Conservation (phyloP, 2,329 filamentous ascomycete species). For the Boeremia exigua region DNA sequence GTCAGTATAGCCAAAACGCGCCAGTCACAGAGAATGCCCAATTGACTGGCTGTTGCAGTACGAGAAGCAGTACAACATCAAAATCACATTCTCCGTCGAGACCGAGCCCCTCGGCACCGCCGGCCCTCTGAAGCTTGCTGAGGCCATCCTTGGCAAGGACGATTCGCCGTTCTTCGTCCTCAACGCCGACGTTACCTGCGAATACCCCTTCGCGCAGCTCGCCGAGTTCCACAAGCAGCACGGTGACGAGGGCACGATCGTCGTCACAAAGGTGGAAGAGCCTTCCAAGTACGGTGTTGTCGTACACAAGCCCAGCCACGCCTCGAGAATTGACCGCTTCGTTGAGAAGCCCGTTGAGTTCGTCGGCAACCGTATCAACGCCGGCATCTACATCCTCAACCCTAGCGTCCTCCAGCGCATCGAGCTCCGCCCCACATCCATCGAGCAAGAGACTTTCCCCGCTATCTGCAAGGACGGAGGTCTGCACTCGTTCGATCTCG, state of each 20-base stretch:
- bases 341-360: conserved; percentile 99
- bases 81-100: conserved; percentile 97
- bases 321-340: conserved; percentile 94
- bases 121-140: conserved; percentile 92
- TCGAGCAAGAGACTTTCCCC: conserved; percentile 99
- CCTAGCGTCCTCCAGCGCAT: conserved; percentile 89
- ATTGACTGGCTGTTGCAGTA: conserved; percentile 61
- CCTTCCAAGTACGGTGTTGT: conserved; percentile 99
- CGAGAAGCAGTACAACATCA: conserved; percentile 89
- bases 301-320: conserved; percentile 92
- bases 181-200: conserved; percentile 98
- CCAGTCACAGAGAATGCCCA: neutral
- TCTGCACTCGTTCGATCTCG: conserved; percentile 93
- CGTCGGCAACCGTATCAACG: conserved; percentile 98
- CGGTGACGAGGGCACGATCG: conserved; percentile 95
- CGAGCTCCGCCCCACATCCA: conserved; percentile 93
- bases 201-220: conserved; percentile 91
- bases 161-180: conserved; percentile 96
- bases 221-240: conserved; percentile 91
- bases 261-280: conserved; percentile 98
- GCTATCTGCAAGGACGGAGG: conserved; percentile 87
- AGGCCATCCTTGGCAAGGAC: conserved; percentile 90
- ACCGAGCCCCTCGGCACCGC: conserved; percentile 93
- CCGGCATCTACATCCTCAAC: conserved; percentile 97
- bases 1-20: conserved; percentile 55